Evolutionary conservation across 2,329 filamentous ascomycete species (phyloP), one percentile per base, ranked within the genome.

Genomic region (Botrytis tulipae): DNA sequence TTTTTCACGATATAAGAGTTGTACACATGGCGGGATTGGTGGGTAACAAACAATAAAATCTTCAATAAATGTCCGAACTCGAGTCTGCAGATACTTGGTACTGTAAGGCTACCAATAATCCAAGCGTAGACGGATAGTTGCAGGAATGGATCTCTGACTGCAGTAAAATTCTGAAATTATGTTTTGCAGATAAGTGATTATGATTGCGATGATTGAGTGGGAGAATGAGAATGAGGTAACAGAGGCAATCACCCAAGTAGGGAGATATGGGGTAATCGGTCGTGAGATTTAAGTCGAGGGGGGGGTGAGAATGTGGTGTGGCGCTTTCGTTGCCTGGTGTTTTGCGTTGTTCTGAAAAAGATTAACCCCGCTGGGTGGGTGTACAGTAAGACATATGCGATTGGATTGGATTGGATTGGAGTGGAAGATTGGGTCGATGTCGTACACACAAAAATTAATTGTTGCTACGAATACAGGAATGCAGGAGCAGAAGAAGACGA

Each of bases 221-320:
- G 25, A 61, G 16, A 16, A 25, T n/a, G 48, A 70, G 40, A n/a
- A 29, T 32, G 48, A 70, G 40, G 42, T 46, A 46, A 37, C 8
- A 10, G 48, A 54, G 48, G 14, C 51, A 29, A 54, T 18, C 8
- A 18, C 51, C n/a, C 25, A 48, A n/a, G 25, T 10, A 46, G 29
- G 29, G 37, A 44, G 40, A 70, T 62, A 67, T 67, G 44, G 44
- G 63, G 57, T 37, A 32, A 66, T 59, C 51, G 29, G 32, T 67
- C 20, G 61, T 71, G 59, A 32, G 48, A 44, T 40, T 67, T 46
- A n/a, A 54, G 60, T 37, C 22, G 57, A 51, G 59, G 48, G 48
- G 51, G 25, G 44, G 46, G 70, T 71, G 57, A 65, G 46, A 42
- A 44, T 72, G 70, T 72, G 70, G 70, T 67, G 70, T 72, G 70